Evolutionary conservation across 192 early-diverging fungal species (phyloP), one percentile per base, ranked within the genome.

Genomic region (Coemansia biformis): DNA sequence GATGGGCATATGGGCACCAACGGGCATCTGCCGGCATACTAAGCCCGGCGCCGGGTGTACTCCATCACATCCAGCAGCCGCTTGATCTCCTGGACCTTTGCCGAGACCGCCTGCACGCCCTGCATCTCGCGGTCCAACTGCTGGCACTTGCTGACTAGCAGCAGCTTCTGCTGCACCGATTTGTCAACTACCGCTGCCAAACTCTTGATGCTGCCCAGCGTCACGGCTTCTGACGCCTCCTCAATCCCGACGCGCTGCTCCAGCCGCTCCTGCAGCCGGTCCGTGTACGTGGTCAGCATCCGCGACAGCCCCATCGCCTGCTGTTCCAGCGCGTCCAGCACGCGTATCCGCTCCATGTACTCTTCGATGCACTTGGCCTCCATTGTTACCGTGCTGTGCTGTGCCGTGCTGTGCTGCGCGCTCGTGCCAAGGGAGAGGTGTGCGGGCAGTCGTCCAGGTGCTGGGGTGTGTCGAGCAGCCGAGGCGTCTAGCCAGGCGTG

Each of bases 261-360:
- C 19, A 60, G 50, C 31, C 61, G 57, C 57, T 74, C 60, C 30
- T 69, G 66, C 30, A 69, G 45, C 18, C 66, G 39, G 28, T 69
- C 66, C 21, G 66, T 69, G 54, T 69, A 69, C 29, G 66, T 69
- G 1, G 59, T 69, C 7, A 69, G 66, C 66, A 69, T 69, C 21
- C 66, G 59, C 41, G 66, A 69, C 2, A 69, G 59, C 17, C 66
- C 66, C 66, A 69, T 69, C 10, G 66, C 59, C 22, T 69, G 66
- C 45, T 69, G 66, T 54, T 69, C 66, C 29, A 69, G 40, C 19
- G 59, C 59, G 39, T 69, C 66, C 17, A 69, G 46, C 26, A 69
- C 66, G 15, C 66, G 48, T 24, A 69, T 69, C 19, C 66, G 66
- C 46, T 69, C 66, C 66, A 69, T 69, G 21, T 69, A 69, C 16